Evolutionary conservation across 257 asterid species (phyloP).

Genomic region (Capsicum pubescens): DNA sequence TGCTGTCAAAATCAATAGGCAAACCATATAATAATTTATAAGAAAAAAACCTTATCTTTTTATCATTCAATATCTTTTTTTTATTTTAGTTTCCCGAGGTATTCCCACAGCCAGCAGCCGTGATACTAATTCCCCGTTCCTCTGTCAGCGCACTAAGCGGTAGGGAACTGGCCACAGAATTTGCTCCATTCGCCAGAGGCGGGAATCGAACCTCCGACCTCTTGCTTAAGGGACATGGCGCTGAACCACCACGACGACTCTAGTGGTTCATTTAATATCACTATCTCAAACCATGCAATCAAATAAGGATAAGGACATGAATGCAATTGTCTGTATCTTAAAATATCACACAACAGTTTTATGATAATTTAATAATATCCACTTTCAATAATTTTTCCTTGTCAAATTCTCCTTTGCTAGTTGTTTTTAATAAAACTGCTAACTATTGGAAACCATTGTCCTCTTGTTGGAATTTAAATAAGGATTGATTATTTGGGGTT

Average conservation of each 20-base stretch:
- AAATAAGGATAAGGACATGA: background rate
- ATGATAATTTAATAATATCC: constrained; percentile 2
- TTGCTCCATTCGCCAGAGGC: too few species aligned
- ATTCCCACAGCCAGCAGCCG: too few species aligned
- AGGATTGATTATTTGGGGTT: background rate
- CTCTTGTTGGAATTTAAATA: background rate
- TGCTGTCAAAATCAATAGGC: background rate
- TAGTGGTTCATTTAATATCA: background rate
- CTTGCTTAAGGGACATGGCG: too few species aligned
- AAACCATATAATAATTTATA: background rate
- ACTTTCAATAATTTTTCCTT: background rate
- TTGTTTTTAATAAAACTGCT: background rate
- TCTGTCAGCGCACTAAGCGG: too few species aligned
- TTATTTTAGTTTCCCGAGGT: too few species aligned
- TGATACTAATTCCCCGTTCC: too few species aligned
- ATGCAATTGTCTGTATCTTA: background rate
- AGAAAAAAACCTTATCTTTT: background rate
- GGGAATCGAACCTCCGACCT: too few species aligned
- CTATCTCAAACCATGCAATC: constrained; percentile 11
- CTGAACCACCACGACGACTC: too few species aligned
- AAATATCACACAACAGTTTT: background rate
- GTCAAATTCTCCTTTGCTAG: background rate
- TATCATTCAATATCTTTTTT: background rate
- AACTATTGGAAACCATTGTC: background rate
- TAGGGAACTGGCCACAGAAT: too few species aligned